Evolutionary conservation across 148 eudicot genomes (phyloP).

Genomic region (Limonium bicolor): DNA sequence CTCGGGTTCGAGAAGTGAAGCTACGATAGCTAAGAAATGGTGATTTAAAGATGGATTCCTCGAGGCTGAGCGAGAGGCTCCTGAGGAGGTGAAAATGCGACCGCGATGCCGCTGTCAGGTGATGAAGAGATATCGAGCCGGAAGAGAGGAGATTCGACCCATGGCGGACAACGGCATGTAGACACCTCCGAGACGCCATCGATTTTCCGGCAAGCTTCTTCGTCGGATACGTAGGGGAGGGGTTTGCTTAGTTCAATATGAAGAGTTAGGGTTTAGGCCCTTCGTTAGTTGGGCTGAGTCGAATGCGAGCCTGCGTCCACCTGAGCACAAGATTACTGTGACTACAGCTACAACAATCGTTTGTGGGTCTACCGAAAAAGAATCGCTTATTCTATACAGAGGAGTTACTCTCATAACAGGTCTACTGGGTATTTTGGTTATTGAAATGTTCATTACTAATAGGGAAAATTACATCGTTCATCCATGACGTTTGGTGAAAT

Average conservation of each 20-base stretch:
- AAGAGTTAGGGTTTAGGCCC: conserved; percentile 7
- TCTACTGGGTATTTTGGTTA: no score
- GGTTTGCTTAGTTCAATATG: no score
- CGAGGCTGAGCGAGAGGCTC: conserved; percentile 1
- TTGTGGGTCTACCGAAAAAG: no score
- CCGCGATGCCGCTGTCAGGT: conserved; percentile 11
- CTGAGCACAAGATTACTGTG: no score
- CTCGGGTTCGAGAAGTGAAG: conserved; percentile 10
- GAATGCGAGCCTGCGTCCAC: not conserved
- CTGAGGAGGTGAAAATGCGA: conserved; percentile 5
- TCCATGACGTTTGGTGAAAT: no score
- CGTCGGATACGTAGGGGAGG: not conserved
- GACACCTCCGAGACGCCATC: conserved; percentile 26
- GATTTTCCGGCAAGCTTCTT: not conserved
- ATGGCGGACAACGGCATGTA: conserved; percentile 18
- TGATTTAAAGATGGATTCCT: conserved; percentile 4
- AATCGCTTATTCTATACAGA: no score
- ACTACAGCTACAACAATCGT: no score
- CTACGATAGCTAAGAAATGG: conserved; percentile 1
- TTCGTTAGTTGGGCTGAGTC: not conserved
- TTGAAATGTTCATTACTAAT: no score
- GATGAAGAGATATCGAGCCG: conserved; percentile 8
- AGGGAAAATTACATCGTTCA: no score
- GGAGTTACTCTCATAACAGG: no score
- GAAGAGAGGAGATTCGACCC: conserved; percentile 5